These are phyloP conservation scores for Diospyros kaki DNA, from an alignment of 148 eudicot species.

Conservation along the genomic window DNA sequence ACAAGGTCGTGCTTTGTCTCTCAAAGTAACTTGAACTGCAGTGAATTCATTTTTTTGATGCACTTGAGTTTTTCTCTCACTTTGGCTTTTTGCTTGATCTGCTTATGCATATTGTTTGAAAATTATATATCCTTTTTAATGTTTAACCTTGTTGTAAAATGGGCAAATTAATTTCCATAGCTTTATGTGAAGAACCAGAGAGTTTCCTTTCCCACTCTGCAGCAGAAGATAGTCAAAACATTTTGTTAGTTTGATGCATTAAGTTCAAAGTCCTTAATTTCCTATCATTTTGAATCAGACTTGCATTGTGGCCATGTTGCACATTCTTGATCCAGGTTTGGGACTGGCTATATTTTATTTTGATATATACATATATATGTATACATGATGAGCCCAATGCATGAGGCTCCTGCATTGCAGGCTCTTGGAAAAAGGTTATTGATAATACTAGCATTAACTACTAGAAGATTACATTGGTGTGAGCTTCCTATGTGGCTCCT, in stretches of 20 bases:
- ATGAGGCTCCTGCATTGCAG: no score
- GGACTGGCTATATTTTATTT: no score
- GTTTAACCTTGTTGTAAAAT: no score
- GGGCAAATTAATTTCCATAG: background rate
- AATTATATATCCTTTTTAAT: background rate
- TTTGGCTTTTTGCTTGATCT: background rate
- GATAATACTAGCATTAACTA: no score
- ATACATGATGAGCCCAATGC: no score
- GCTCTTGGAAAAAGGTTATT: no score
- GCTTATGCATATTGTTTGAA: no score
- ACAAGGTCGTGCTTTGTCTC: slow-evolving; percentile 45
- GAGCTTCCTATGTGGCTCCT: no score
- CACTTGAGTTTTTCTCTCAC: background rate
- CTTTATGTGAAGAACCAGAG: background rate
- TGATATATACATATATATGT: no score
- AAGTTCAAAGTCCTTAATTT: background rate
- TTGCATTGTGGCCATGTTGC: background rate
- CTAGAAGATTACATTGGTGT: no score
- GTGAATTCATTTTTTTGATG: background rate
- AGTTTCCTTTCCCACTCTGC: background rate
- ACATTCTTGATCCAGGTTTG: background rate
- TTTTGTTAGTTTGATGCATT: background rate
- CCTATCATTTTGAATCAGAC: background rate
- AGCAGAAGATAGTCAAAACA: background rate
- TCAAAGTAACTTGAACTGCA: background rate